Conservation (phyloP, 108 stramenopile species). For the Stephanodiscus triporus region DNA sequence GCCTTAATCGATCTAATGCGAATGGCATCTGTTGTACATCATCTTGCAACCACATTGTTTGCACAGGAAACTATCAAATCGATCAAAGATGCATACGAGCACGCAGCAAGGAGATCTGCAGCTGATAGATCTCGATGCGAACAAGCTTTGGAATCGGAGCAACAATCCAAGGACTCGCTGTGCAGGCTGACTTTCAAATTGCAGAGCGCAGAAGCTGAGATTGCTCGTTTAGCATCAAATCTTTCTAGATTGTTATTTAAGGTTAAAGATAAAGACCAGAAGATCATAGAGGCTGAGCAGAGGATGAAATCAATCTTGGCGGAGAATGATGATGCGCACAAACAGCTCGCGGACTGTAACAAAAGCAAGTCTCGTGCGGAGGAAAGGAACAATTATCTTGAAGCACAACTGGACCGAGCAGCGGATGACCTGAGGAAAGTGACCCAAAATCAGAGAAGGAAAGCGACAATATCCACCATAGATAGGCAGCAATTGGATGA, state of each 20-base stretch:
- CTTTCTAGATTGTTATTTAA: conserved; percentile 11
- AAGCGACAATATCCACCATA: conserved; percentile 1
- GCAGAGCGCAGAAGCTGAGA: conserved; percentile 16
- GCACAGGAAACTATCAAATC: conserved; percentile 27
- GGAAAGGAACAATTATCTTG: conserved; percentile 11
- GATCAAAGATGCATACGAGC: conserved; percentile 37
- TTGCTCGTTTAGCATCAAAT: not conserved
- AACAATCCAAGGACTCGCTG: conserved; percentile 34
- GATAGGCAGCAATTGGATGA: conserved; percentile 20
- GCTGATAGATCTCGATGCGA: conserved; percentile 41
- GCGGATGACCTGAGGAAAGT: conserved; percentile 17
- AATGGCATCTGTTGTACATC: no score
- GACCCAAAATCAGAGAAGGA: no score
- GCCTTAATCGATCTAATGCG: not conserved
- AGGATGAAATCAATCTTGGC: conserved; percentile 29
- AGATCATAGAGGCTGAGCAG: conserved; percentile 12
- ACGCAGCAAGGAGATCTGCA: conserved; percentile 38
- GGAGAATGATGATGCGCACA: conserved; percentile 18
- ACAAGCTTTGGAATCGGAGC: conserved; percentile 23
- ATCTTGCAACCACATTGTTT: not conserved
- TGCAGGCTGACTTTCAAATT: conserved; percentile 19
- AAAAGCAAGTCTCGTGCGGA: conserved; percentile 19
- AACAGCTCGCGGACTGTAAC: conserved; percentile 19
- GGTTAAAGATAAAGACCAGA: conserved; percentile 25
- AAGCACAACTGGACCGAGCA: conserved; percentile 31